Evolutionary conservation across 2,329 filamentous ascomycete genomes (phyloP), one percentile per base, ranked within the genome.

Genomic region (Penicillium brevicompactum): DNA sequence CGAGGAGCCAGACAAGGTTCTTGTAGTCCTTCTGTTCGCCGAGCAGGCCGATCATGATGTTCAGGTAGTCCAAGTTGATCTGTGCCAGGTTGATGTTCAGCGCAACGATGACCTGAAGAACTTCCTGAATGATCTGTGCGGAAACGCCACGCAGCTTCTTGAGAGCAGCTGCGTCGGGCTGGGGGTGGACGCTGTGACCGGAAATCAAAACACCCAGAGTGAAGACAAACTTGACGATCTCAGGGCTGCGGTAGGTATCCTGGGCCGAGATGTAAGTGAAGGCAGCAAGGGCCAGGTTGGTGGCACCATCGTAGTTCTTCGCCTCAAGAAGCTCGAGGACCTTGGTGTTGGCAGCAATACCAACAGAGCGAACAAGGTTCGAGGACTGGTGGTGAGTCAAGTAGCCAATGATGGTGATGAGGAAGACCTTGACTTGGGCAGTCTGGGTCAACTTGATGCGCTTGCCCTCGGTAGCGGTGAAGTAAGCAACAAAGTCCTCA

Each of bases 11-110:
- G 21, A 72, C 67, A 5, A 80, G 71, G 6, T 70, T 77, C 42
- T 69, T 65, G 65, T 79, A 79, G 60, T 81, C 76, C 45, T 74
- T 49, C 55, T 79, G 76, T 51, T 77, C 74, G 48, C 77, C 78
- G 9, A 81, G 68, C 0, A 80, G 31, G 7, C 66, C 69, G 16
- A 78, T 74, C 18, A 81, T 60, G 30, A 70, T 71, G 63, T 76
- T 78, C 24, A 80, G 61, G 49, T 80, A 71, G 31, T 67, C 63
- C 34, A 79, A 68, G 48, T 58, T 63, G 46, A 80, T 67, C 44
- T 75, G 71, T 11, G 75, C 71, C 27, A 80, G 68, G 59, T 77
- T 76, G 62, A 80, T 73, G 32, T 77, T 73, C 43, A 75, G 63
- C 4, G 67, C 69, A 49, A 68, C 69, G 59, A 76, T 69, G 40